Evolutionary conservation across 257 asterid genomes (phyloP), one percentile per base, ranked within the genome.

Genomic region (Capsicum pubescens): DNA sequence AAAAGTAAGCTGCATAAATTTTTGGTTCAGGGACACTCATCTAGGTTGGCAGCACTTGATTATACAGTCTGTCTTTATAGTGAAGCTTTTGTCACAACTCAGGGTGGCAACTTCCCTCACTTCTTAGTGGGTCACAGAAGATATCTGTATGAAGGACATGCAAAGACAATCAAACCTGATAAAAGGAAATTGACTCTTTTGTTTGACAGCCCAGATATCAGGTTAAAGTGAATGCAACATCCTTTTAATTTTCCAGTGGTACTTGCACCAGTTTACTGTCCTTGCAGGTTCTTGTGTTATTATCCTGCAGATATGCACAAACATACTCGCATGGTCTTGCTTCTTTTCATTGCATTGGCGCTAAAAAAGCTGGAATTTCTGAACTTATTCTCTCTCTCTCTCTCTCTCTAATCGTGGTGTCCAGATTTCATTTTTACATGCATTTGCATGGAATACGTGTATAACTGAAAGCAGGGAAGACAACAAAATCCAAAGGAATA

Each of bases 91-190:
- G 94, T 93, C 61, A 95, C 98, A 1, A 97, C 99, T 26, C 99
- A 97, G 42, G 99, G 99, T 35, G 99, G 98, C 85, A 97, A 97
- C 84, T 97, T 97, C 71, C 99, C 99, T 46, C 99, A 97, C 91
- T 97, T 97, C 93, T 89, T 95, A 96, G 94, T 93, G 58, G 99
- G 99, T 52, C 99, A 97, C 86, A 88, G 99, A 83, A 98, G 98
- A 44, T 97, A 97, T 86, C 87, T 95, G 17, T 87, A 92, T 58
- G 98, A 89, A 88, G 99, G 99, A 36, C 99, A 95, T 71, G 90
- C 98, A 66, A 93, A 88, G 87, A 92, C 99, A 12, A 92, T 97
- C 68, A 97, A 92, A 67, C 99, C 99, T 0, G 99, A 97, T 85
- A 97, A 97, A 91, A 89, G 98, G 88, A 96, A 91, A 93, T 83